Evolutionary conservation across 257 asterid genomes (phyloP).

Genomic region (Hygrophila difformis): DNA sequence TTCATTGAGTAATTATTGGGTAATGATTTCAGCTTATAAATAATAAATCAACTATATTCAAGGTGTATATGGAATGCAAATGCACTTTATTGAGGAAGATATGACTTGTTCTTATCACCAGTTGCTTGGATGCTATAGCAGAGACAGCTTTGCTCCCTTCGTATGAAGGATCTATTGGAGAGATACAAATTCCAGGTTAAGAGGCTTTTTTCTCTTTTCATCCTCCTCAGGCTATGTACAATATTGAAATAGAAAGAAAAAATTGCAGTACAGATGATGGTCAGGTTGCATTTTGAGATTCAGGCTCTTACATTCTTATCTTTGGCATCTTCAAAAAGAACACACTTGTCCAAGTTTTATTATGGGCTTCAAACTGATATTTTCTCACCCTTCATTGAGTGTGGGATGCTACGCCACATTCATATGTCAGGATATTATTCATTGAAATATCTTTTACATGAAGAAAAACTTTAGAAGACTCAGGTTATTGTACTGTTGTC

Average conservation of each 20-base stretch:
- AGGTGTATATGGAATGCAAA: too few relatives aligned
- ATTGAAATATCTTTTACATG: too few relatives aligned
- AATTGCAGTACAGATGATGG: not conserved
- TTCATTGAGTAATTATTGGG: conserved; percentile 6
- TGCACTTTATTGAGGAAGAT: conserved; percentile 12
- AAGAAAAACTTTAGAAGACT: too few relatives aligned
- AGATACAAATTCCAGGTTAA: conserved; percentile 59
- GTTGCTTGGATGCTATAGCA: conserved; percentile 40
- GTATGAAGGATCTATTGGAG: conserved; percentile 59
- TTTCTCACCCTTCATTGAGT: not conserved
- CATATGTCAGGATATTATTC: not conserved
- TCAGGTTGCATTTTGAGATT: not conserved
- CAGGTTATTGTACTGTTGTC: too few relatives aligned
- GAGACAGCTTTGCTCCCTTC: conserved; percentile 53
- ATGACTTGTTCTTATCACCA: not conserved
- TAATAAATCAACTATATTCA: too few relatives aligned
- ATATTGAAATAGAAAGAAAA: not conserved
- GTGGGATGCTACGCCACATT: not conserved
- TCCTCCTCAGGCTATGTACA: not conserved
- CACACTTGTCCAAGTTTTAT: too few relatives aligned
- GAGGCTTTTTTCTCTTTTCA: conserved; percentile 1
- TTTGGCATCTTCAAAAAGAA: too few relatives aligned
- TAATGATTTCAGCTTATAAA: too few relatives aligned
- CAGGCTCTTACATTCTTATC: not conserved
- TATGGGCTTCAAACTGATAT: not conserved